Conservation (phyloP, 2,329 filamentous ascomycete genomes). For the Aureobasidium musti region DNA sequence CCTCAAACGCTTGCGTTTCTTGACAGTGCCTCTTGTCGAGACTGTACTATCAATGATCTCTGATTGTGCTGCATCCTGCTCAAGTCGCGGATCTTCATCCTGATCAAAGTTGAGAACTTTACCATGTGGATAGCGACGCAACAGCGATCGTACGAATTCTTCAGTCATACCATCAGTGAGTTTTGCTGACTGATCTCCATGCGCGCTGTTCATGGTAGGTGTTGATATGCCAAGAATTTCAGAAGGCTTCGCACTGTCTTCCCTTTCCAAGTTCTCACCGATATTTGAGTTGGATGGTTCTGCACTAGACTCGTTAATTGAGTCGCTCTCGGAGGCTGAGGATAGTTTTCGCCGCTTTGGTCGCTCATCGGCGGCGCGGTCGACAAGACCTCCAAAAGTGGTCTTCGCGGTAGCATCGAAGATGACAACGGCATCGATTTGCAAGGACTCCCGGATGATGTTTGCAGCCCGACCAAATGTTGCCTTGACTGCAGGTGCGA, state of each 20-base stretch:
- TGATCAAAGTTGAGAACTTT: constrained; percentile 42
- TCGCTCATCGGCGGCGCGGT: constrained; percentile 4
- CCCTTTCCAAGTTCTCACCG: neutral
- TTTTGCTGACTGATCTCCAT: neutral
- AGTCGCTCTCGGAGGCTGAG: neutral
- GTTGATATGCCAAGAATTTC: constrained; percentile 26
- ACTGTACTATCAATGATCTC: neutral
- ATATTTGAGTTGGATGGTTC: neutral
- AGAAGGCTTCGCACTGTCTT: neutral
- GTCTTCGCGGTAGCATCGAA: constrained; percentile 38
- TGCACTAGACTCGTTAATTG: neutral
- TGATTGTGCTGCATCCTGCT: constrained; percentile 33
- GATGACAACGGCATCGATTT: constrained; percentile 50
- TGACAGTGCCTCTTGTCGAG: neutral
- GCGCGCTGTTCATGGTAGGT: neutral
- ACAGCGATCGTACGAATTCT: constrained; percentile 33
- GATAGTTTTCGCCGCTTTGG: constrained; percentile 6
- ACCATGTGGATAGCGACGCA: constrained; percentile 41
- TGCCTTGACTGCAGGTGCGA: constrained; percentile 36
- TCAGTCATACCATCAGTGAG: constrained; percentile 30
- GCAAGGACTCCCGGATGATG: constrained; percentile 48
- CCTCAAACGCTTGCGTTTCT: constrained; percentile 1
- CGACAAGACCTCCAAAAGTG: constrained; percentile 32
- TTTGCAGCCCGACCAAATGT: constrained; percentile 48
- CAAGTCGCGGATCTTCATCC: constrained; percentile 33